A percentile compares a stretch with the other conserved stretches of the same genome.
Evolutionary conservation across 2,329 filamentous ascomycete species (phyloP).

Genomic region (Talaromyces amestolkiae): DNA sequence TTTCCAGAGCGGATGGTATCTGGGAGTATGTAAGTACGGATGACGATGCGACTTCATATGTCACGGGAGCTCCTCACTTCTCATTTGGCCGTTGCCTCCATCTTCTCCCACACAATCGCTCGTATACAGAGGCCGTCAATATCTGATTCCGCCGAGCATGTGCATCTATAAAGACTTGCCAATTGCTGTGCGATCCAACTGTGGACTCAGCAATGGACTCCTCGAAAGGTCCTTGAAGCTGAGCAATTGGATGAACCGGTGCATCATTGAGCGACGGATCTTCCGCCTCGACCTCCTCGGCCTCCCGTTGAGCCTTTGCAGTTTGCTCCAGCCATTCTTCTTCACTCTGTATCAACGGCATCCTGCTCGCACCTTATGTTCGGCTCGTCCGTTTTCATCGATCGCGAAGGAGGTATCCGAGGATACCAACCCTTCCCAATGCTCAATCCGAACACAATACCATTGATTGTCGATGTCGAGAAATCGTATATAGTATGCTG

Average conservation of each 20-base stretch:
- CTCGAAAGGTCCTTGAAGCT: slow-evolving; percentile 46
- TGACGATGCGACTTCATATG: background rate
- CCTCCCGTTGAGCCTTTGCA: slow-evolving; percentile 18
- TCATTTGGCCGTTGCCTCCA: slow-evolving; percentile 77
- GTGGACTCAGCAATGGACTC: slow-evolving; percentile 45
- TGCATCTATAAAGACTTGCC: slow-evolving; percentile 39
- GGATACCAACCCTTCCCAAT: slow-evolving; percentile 9
- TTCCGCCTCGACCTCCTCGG: background rate
- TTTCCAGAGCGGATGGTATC: slow-evolving; percentile 85
- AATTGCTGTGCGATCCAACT: slow-evolving; percentile 25
- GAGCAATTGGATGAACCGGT: slow-evolving; percentile 42
- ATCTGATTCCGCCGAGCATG: slow-evolving; percentile 61
- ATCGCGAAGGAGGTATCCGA: slow-evolving; percentile 8
- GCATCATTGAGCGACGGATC: slow-evolving; percentile 20
- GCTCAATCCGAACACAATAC: background rate
- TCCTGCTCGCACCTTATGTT: slow-evolving; percentile 9
- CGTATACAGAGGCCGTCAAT: slow-evolving; percentile 65
- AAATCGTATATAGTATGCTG: background rate
- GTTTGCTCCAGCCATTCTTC: slow-evolving; percentile 20
- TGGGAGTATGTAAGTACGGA: slow-evolving; percentile 27
- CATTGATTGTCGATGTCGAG: background rate
- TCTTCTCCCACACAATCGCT: slow-evolving; percentile 67
- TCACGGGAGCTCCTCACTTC: slow-evolving; percentile 26
- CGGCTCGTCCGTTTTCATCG: background rate
- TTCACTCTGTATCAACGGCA: slow-evolving; percentile 18